A percentile compares a stretch with the other conserved stretches of the same genome.
Evolutionary conservation across 306 rosid species (phyloP).

Genomic region (Astragalus glycyphyllos): DNA sequence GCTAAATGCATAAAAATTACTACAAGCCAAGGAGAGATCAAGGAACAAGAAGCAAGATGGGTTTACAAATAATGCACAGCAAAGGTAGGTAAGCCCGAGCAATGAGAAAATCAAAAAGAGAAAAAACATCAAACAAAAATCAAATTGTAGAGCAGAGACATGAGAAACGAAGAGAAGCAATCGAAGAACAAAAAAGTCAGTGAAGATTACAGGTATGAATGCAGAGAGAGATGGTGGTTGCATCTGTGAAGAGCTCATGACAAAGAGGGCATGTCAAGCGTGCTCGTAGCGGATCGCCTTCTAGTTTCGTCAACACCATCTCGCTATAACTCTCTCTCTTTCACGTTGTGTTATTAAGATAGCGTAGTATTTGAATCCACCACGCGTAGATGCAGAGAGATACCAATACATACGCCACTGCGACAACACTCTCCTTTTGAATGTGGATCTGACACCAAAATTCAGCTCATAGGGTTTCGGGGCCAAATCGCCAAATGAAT

Average conservation of each 20-base stretch:
- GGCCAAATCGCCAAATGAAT: too few relatives aligned
- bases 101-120: constrained; percentile 20
- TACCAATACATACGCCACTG: too few relatives aligned
- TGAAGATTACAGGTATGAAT: constrained; percentile 71
- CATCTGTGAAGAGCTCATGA: constrained; percentile 68
- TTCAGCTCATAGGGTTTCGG: too few relatives aligned
- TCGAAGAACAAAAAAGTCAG: constrained; percentile 6
- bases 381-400: too few relatives aligned
- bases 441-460: too few relatives aligned
- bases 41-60: neutral
- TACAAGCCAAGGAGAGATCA: neutral
- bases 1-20: constrained; percentile 19
- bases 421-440: too few relatives aligned
- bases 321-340: neutral
- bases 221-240: constrained; percentile 90
- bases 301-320: constrained; percentile 57
- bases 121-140: neutral
- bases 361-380: too few relatives aligned
- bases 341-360: too few relatives aligned
- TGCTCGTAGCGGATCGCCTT: constrained; percentile 63
- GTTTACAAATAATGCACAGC: constrained; percentile 1
- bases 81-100: neutral
- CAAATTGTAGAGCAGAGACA: too few relatives aligned
- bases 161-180: constrained; percentile 22
- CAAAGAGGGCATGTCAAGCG: constrained; percentile 99